These are phyloP conservation scores for Penicillium angulare DNA, from an alignment of 495 filamentous ascomycete genomes.

Conservation along the genomic window DNA sequence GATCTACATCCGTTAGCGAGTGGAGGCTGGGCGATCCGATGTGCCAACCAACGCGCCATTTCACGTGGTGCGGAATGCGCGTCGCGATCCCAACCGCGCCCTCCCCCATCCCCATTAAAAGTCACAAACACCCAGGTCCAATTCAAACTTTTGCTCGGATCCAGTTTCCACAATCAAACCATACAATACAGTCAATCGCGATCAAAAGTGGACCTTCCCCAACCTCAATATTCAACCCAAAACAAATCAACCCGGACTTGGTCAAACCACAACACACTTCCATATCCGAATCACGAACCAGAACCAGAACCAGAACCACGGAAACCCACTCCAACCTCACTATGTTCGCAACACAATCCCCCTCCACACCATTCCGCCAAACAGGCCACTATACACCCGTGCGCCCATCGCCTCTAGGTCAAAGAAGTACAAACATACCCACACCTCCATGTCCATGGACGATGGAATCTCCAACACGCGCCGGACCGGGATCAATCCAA, in stretches of 20 bases:
- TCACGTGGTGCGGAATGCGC: slow-evolving; percentile 20
- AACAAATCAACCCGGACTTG: slow-evolving; percentile 5
- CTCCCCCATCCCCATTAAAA: slow-evolving; percentile 16
- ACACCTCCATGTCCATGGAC: slow-evolving; percentile 28
- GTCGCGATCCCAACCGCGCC: slow-evolving; percentile 13
- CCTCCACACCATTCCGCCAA: slow-evolving; percentile 26
- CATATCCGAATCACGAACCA: slow-evolving; percentile 19
- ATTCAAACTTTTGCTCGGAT: too few species aligned
- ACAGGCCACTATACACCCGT: slow-evolving; percentile 47
- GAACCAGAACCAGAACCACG: slow-evolving; percentile 8
- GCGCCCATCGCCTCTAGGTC: slow-evolving; percentile 53
- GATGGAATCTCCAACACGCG: slow-evolving; percentile 19
- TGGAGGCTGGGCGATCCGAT: too few species aligned
- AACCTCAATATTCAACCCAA: not conserved
- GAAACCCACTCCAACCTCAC: slow-evolving; percentile 9
- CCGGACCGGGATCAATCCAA: not conserved
- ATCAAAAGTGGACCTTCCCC: slow-evolving; percentile 1
- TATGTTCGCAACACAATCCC: slow-evolving; percentile 43
- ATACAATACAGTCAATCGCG: too few species aligned
- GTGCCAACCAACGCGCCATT: slow-evolving; percentile 17
- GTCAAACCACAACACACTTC: slow-evolving; percentile 20
- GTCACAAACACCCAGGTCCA: not conserved
- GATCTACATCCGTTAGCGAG: too few species aligned
- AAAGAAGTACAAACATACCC: slow-evolving; percentile 22
- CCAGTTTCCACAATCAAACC: too few species aligned